Base-by-base conservation (phyloP, 208 protist species). In the Balamuthia mandrillaris region DNA sequence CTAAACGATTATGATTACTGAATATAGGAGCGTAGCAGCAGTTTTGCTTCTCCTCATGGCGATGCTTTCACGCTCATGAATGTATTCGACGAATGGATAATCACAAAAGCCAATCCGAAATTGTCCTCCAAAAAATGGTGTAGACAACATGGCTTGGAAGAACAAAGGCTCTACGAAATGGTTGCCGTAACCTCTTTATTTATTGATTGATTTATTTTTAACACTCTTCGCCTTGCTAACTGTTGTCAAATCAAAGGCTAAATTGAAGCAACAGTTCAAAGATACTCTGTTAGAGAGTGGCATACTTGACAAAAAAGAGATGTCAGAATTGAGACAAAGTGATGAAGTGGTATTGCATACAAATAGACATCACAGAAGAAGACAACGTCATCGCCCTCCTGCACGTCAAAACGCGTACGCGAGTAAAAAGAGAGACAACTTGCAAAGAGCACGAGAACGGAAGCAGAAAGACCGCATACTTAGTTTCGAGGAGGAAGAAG, bases 81-180 rank as follows among this genome's bases (percentile, higher is more conserved):
- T 31, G 29, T 88, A 12, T 88, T 85, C 52, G 66, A 86, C 33
- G 42, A 56, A 21, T 88, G 86, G 86, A 4, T 88, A 18, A 39
- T 33, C 10, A 16, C 81, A 61, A 88, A 88, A 27, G 33, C 47
- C 31, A 70, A 85, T 18, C 49, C 79, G n/a, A 5, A 31, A 6
- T 52, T 85, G 60, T 42, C 61, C 3, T 81, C 86, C 21, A 45
- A 72, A 1, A 18, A 39, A 27, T 88, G 86, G 86, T 88, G 86
- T 51, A n/a, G 37, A 27, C 10, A n/a, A 16, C 45, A 86, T 29
- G 37, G 42, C 5, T 24, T 88, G 14, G 86, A 88, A 37, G 84
- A 88, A 47, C 86, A 88, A 42, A 54, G 86, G n/a, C 39, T 88
- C 52, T 88, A 88, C 70, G 86, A 88, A 39, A 72, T 88, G 16